Conservation (phyloP, 768 basidiomycete species). For the Phylloporus sp. region DNA sequence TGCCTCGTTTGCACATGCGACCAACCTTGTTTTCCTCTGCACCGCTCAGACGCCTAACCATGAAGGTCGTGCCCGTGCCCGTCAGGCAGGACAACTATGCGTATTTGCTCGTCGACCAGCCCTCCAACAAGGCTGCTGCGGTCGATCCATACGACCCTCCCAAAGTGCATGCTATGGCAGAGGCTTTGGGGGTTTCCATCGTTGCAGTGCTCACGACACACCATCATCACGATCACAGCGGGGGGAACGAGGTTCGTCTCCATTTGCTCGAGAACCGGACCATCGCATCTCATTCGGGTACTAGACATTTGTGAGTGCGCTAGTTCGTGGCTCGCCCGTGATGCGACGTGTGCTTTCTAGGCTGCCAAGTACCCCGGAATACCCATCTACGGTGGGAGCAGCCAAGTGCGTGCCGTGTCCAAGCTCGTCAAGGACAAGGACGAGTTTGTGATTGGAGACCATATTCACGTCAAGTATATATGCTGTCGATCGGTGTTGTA, state of each 20-base stretch:
- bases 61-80: slow-evolving; percentile 77
- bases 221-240: slow-evolving; percentile 86
- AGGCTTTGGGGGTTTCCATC: slow-evolving; percentile 56
- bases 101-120: slow-evolving; percentile 72
- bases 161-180: slow-evolving; percentile 61
- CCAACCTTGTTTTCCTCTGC: slow-evolving; percentile 6
- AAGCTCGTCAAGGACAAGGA: slow-evolving; percentile 76
- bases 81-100: slow-evolving; percentile 83
- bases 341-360: slow-evolving; percentile 31
- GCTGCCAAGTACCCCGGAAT: slow-evolving; percentile 39
- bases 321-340: not conserved
- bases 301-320: slow-evolving; percentile 29
- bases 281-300: slow-evolving; percentile 9
- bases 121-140: slow-evolving; percentile 62
- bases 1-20: slow-evolving; percentile 17
- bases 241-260: slow-evolving; percentile 68
- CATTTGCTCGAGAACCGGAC: too few relatives aligned
- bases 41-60: slow-evolving; percentile 28
- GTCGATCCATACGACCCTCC: slow-evolving; percentile 77
- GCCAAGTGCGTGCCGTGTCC: slow-evolving; percentile 60
- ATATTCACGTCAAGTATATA: slow-evolving; percentile 59
- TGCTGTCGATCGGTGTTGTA: slow-evolving; percentile 8
- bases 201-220: slow-evolving; percentile 84
- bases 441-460: slow-evolving; percentile 67
- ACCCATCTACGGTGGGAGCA: slow-evolving; percentile 76